These are phyloP conservation scores for Eudorina sp. DNA, from an alignment of 139 green algal genomes.

Conservation along the genomic window DNA sequence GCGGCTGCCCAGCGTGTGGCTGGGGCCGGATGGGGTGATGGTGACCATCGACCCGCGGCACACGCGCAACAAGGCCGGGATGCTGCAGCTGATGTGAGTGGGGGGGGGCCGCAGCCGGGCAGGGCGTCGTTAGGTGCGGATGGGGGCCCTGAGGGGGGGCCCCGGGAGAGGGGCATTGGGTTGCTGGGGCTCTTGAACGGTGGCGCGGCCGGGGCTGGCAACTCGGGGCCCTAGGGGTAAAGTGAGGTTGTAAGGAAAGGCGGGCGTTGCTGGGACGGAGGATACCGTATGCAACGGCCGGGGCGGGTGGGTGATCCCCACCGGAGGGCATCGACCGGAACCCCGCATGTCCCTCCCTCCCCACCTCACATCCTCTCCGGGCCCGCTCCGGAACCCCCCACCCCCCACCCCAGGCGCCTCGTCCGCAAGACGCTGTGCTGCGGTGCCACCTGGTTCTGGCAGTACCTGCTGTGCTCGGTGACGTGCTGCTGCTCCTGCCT, in stretches of 20 bases:
- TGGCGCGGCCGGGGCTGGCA: too few relatives aligned
- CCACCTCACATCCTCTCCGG: neutral
- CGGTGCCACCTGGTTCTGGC: neutral
- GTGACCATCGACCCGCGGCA: conserved; percentile 26
- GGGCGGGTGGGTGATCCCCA: neutral
- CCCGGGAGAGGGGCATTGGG: too few relatives aligned
- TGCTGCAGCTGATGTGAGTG: conserved; percentile 28
- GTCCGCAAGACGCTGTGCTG: neutral
- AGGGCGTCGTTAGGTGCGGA: too few relatives aligned
- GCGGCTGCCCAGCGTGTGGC: neutral
- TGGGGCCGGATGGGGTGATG: conserved; percentile 6
- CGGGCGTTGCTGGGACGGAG: neutral
- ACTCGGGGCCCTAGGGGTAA: too few relatives aligned
- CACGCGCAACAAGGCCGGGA: conserved; percentile 47
- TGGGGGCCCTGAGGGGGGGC: too few relatives aligned
- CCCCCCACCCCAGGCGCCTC: neutral
- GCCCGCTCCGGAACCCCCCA: neutral
- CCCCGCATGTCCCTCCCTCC: neutral
- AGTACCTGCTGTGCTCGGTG: neutral
- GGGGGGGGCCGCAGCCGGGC: neutral
- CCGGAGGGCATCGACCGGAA: neutral
- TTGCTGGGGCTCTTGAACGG: too few relatives aligned
- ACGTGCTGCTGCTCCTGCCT: neutral
- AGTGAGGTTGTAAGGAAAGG: too few relatives aligned
- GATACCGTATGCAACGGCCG: neutral